phyloP scores from a whole-genome alignment of 2,329 filamentous ascomycete species.

The Alternaria ventricosa region DNA sequence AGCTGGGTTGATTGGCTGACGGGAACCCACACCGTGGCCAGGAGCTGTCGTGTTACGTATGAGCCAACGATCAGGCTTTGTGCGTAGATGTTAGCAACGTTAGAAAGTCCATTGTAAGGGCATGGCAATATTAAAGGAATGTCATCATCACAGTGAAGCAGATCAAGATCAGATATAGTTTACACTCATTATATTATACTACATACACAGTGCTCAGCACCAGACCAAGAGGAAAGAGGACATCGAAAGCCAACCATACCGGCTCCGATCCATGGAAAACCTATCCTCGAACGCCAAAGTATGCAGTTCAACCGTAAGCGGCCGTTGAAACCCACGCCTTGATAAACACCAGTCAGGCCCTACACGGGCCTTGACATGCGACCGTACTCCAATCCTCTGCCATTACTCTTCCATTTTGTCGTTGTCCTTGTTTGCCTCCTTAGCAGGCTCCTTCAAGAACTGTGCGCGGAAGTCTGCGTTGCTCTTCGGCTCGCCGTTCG shows the following conservation, averaged over 20 bases:
- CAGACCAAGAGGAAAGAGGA: neutral
- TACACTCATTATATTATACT: constrained; percentile 9
- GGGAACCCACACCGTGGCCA: too few species aligned
- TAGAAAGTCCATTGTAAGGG: neutral
- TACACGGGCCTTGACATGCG: constrained; percentile 21
- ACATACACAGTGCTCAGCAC: constrained; percentile 2
- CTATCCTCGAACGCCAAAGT: constrained; percentile 4
- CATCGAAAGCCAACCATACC: neutral
- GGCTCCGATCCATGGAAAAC: neutral
- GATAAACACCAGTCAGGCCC: constrained; percentile 20
- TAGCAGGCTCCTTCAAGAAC: constrained; percentile 51
- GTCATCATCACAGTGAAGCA: neutral
- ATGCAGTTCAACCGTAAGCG: constrained; percentile 1
- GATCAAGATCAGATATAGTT: neutral
- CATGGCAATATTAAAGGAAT: neutral
- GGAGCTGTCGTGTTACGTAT: neutral
- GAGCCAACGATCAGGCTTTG: neutral
- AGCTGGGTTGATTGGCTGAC: neutral
- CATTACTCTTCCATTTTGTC: constrained; percentile 37
- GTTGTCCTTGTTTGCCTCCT: constrained; percentile 21
- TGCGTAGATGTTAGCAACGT: neutral
- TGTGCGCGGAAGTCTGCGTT: constrained; percentile 65
- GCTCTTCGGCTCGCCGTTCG: constrained; percentile 53
- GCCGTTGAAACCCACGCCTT: neutral
- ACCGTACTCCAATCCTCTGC: constrained; percentile 22